Conservation (phyloP, 441 rosid species). For the Brassica hybrid region DNA sequence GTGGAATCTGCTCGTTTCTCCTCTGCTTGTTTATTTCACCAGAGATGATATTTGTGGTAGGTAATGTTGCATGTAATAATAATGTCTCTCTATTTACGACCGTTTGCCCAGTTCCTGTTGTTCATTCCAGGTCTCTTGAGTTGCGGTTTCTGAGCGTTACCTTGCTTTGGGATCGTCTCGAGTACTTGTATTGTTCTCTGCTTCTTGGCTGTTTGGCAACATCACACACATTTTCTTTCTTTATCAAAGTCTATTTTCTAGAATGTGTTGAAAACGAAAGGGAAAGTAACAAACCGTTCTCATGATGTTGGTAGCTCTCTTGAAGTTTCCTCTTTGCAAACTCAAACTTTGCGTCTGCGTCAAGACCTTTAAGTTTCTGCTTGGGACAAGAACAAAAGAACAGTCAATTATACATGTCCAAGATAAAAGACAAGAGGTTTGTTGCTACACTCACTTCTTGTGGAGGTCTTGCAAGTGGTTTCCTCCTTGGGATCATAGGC, state of each 20-base stretch:
- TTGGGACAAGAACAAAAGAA: constrained; percentile 13
- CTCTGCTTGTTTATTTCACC: too few species aligned
- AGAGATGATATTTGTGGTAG: constrained; percentile 14
- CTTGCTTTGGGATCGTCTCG: constrained; percentile 56
- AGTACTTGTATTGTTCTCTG: constrained; percentile 87
- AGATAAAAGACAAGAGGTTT: neutral
- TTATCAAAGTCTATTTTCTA: constrained; percentile 10
- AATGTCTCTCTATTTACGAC: constrained; percentile 53
- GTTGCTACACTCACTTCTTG: constrained; percentile 60
- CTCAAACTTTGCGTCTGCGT: constrained; percentile 62
- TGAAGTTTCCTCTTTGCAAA: constrained; percentile 71
- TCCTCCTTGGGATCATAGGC: constrained; percentile 50
- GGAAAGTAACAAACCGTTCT: constrained; percentile 53
- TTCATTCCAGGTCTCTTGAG: constrained; percentile 62
- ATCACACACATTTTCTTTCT: neutral
- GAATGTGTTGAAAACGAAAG: neutral
- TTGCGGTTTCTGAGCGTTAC: constrained; percentile 53
- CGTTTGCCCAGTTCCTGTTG: constrained; percentile 69
- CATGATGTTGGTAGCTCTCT: constrained; percentile 69
- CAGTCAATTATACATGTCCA: constrained; percentile 4
- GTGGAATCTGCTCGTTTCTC: constrained; percentile 28
- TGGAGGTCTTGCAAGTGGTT: constrained; percentile 51
- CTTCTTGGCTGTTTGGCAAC: constrained; percentile 78
- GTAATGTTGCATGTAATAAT: constrained; percentile 17
- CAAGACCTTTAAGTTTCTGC: constrained; percentile 60